phyloP scores from a whole-genome alignment of 768 basidiomycete species.

The Mycena alexandri region DNA sequence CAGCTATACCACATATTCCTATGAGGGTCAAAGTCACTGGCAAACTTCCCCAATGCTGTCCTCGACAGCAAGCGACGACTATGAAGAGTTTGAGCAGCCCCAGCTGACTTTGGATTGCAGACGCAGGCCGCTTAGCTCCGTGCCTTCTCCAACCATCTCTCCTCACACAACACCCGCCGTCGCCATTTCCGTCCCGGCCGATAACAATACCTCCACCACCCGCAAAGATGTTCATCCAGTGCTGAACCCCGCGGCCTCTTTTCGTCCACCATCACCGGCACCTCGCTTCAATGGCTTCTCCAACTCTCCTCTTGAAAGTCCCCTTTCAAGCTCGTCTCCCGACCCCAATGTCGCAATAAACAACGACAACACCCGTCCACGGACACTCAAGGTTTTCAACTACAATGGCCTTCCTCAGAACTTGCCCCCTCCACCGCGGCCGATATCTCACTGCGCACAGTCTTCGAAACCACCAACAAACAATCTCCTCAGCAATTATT shows the following conservation, averaged over 20 bases:
- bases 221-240: slow-evolving; percentile 34
- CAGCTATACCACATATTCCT: slow-evolving; percentile 3
- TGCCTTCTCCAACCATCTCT: slow-evolving; percentile 29
- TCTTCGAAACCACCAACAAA: slow-evolving; percentile 46
- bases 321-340: slow-evolving; percentile 43
- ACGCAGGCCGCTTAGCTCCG: slow-evolving; percentile 31
- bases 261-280: slow-evolving; percentile 36
- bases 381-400: slow-evolving; percentile 46
- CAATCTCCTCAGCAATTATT: slow-evolving; percentile 56
- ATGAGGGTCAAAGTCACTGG: slow-evolving; percentile 1
- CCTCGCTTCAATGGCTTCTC: slow-evolving; percentile 36
- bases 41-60: slow-evolving; percentile 32
- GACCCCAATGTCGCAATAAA: slow-evolving; percentile 60
- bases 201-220: slow-evolving; percentile 17
- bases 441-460: slow-evolving; percentile 52
- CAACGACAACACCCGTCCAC: slow-evolving; percentile 30
- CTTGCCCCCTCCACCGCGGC: slow-evolving; percentile 60
- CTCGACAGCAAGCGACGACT: slow-evolving; percentile 29
- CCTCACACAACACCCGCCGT: slow-evolving; percentile 1
- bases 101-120: slow-evolving; percentile 34
- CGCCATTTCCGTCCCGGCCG: slow-evolving; percentile 34
- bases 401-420: slow-evolving; percentile 65
- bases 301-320: slow-evolving; percentile 55
- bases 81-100: slow-evolving; percentile 26
- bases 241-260: slow-evolving; percentile 26